A percentile compares a stretch with the other conserved stretches of the same genome.
These are phyloP conservation scores for Linum tenue DNA, from an alignment of 345 rosid genomes.

Conservation along the genomic window DNA sequence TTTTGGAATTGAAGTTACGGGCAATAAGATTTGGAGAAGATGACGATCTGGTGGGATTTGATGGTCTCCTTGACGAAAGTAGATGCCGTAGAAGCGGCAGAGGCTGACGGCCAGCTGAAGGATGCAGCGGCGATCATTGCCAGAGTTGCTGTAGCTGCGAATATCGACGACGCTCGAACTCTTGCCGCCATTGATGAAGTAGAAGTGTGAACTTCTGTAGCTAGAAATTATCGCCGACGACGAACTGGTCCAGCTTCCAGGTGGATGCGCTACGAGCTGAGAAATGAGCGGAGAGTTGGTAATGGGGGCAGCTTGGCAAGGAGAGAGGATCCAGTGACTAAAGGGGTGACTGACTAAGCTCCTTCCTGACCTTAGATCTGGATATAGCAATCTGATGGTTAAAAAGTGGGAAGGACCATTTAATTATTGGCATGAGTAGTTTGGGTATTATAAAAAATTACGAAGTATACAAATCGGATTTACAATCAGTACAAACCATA, in stretches of 20 bases:
- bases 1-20: conserved; percentile 35
- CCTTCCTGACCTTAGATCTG: no score
- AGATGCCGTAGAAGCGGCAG: conserved; percentile 23
- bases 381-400: no score
- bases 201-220: not conserved
- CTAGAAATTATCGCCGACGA: not conserved
- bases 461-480: no score
- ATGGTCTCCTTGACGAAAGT: conserved; percentile 64
- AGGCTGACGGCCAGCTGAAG: conserved; percentile 6
- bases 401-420: no score
- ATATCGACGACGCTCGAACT: not conserved
- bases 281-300: no score
- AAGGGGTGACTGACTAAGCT: no score
- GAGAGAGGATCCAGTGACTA: no score
- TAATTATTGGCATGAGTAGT: no score
- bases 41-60: conserved; percentile 75
- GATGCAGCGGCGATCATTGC: conserved; percentile 7
- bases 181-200: conserved; percentile 1
- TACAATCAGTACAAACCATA: no score
- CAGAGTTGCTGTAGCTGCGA: conserved; percentile 9
- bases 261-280: no score
- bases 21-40: conserved; percentile 98
- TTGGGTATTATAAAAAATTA: no score
- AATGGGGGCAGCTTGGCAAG: no score
- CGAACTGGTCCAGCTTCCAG: not conserved